Conservation (phyloP, 768 basidiomycete genomes). For the Chalciporus sphaerocephalus region DNA sequence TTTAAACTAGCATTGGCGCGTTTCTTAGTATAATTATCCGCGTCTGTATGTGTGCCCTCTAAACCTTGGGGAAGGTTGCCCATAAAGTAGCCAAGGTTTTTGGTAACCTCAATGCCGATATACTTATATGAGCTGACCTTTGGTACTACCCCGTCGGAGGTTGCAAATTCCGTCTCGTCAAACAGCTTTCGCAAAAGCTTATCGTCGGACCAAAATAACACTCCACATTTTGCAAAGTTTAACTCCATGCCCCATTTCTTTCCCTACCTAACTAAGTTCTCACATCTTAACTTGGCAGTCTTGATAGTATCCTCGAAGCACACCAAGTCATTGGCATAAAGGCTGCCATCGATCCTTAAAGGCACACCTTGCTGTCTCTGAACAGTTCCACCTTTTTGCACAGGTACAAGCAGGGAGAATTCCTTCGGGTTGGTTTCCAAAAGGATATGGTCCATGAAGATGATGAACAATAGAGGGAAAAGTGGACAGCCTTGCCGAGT, state of each 20-base stretch:
- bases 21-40: neutral
- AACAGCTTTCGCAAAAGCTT: too few species aligned
- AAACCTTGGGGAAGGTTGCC: neutral
- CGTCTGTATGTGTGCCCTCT: too few species aligned
- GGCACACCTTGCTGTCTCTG: neutral
- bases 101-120: conserved; percentile 27
- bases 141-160: neutral
- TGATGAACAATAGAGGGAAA: conserved; percentile 11
- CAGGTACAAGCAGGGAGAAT: too few species aligned
- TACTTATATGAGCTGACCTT: conserved; percentile 32
- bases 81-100: neutral
- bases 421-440: neutral
- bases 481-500: conserved; percentile 13
- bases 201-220: neutral
- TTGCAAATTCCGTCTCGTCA: neutral
- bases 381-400: too few species aligned
- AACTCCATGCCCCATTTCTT: conserved; percentile 8
- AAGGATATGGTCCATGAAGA: conserved; percentile 8
- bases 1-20: neutral
- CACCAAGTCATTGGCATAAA: conserved; percentile 5
- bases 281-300: conserved; percentile 5
- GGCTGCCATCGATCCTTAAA: too few species aligned
- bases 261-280: neutral
- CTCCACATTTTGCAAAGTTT: neutral
- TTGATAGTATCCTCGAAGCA: conserved; percentile 7